Evolutionary conservation across 495 filamentous ascomycete species (phyloP), one percentile per base, ranked within the genome.

Genomic region (Emericellopsis terricola): DNA sequence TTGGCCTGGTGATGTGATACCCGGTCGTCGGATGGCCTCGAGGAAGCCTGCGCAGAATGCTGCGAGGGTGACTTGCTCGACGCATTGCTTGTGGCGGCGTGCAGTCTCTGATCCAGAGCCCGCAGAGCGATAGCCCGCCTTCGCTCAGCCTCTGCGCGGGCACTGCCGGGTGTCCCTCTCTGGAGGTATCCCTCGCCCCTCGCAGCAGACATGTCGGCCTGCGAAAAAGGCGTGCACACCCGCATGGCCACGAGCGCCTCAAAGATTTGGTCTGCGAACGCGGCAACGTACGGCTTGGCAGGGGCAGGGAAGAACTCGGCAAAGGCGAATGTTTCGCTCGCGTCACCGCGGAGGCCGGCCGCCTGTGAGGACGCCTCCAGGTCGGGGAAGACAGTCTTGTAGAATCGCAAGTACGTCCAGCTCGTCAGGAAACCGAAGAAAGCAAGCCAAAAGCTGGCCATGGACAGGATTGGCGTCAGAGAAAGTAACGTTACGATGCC

Each of bases 331-430:
- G 86, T 93, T 50, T 97, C 89, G 45, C 78, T 86, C 13, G 91
- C 84, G 47, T 97, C 89, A 33, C 89, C 89, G 42, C 75, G 65
- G 36, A 82, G 61, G 8, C 60, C 57, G 26, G 56, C 48, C 20
- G 76, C 62, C 47, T 87, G 81, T n/a, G 67, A 64, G 16, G 60
- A 56, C n/a, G n/a, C n/a, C 50, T 71, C 62, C 40, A 71, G 62
- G 46, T 74, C 61, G 41, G 76, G 62, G 51, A 73, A 70, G 26
- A 68, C 60, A 36, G 58, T 63, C 51, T 87, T 89, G 60, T 81
- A 94, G 66, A 96, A 97, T 26, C 89, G 81, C 5, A 97, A 76
- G 52, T 96, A 97, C 26, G 76, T 85, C 91, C 91, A 97, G 55
- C 80, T 81, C 8, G 76, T 71, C 37, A 94, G 51, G 52, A 96